These are phyloP conservation scores for Penicillium turbatum DNA, from an alignment of 495 filamentous ascomycete species.

Conservation along the genomic window DNA sequence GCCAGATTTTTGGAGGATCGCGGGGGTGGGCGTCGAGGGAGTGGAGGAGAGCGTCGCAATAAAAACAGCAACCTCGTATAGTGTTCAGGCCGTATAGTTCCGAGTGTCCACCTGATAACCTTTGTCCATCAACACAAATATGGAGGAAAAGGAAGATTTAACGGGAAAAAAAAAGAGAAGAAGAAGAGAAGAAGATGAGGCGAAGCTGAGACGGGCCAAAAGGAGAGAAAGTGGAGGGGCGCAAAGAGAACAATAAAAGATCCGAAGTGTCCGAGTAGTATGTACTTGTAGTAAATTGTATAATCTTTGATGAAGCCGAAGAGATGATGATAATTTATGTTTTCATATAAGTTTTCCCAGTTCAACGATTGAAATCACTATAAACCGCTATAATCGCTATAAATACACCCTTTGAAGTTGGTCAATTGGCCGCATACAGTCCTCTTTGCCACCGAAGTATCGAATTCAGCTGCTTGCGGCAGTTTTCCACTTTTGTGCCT, in stretches of 20 bases:
- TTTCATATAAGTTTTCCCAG: neutral
- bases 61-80: conserved; percentile 23
- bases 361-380: neutral
- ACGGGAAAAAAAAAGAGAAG: conserved; percentile 1
- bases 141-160: neutral
- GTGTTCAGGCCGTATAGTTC: conserved; percentile 8
- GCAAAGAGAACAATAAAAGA: conserved; percentile 3
- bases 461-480: conserved; percentile 23
- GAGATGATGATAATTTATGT: neutral
- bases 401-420: neutral
- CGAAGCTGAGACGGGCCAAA: conserved; percentile 4
- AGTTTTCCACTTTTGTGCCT: neutral
- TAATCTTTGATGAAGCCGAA: neutral
- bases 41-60: conserved; percentile 20
- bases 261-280: conserved; percentile 7
- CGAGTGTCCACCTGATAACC: neutral
- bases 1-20: conserved; percentile 43
- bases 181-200: conserved; percentile 1
- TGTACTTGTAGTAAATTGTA: neutral
- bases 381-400: too few relatives aligned
- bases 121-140: neutral
- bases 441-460: conserved; percentile 8
- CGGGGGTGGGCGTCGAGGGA: conserved; percentile 25
- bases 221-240: conserved; percentile 10
- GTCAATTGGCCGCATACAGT: conserved; percentile 8